phyloP scores from a whole-genome alignment of 352 stramenopile species.

The Phytophthora nicotianae region DNA sequence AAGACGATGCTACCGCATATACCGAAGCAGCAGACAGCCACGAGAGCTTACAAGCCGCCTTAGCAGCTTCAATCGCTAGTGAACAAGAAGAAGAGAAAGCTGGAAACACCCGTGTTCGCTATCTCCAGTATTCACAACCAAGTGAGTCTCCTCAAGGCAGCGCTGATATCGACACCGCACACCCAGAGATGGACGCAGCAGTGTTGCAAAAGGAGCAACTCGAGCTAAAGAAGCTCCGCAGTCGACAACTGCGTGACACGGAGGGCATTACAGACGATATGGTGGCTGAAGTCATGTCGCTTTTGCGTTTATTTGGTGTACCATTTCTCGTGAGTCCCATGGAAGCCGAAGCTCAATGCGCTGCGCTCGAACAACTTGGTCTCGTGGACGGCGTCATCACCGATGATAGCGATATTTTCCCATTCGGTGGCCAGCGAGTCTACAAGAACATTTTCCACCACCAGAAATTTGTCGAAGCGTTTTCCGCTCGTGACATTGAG shows the following conservation, averaged over 20 bases:
- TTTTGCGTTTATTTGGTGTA: constrained; percentile 98
- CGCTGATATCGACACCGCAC: constrained; percentile 14
- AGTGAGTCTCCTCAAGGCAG: constrained; percentile 9
- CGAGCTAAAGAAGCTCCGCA: constrained; percentile 81
- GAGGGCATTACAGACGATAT: constrained; percentile 97
- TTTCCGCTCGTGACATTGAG: constrained; percentile 93
- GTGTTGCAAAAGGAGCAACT: constrained; percentile 61
- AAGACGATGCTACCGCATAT: constrained; percentile 14
- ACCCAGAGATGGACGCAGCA: constrained; percentile 35
- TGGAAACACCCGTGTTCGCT: constrained; percentile 28
- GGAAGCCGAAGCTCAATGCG: constrained; percentile 99
- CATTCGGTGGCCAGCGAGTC: constrained; percentile 94
- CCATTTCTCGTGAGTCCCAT: constrained; percentile 99
- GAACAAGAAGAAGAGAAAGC: constrained; percentile 32
- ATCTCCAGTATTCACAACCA: constrained; percentile 51
- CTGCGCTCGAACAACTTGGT: constrained; percentile 93
- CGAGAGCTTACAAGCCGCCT: constrained; percentile 36
- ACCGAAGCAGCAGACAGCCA: constrained; percentile 23
- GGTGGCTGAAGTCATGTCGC: constrained; percentile 95
- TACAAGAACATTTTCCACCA: constrained; percentile 99
- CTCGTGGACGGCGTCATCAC: constrained; percentile 99
- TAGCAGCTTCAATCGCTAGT: constrained; percentile 42
- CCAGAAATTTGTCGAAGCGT: constrained; percentile 98
- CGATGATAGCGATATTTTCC: constrained; percentile 95
- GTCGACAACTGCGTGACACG: constrained; percentile 87